phyloP scores from a whole-genome alignment of 108 stramenopile species.

The Fragilariopsis cylindrus region DNA sequence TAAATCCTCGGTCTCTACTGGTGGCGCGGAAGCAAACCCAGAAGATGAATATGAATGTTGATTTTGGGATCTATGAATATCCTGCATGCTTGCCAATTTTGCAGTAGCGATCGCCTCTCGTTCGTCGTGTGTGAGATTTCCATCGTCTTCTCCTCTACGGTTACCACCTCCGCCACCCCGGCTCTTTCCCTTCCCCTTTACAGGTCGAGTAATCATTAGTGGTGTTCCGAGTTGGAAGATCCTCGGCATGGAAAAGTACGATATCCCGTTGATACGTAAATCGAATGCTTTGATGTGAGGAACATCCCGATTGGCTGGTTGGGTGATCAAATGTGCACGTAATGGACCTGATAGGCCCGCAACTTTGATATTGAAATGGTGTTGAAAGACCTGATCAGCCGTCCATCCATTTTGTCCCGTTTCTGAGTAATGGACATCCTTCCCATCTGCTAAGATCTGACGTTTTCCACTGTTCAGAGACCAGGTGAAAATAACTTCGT shows the following conservation, averaged over 20 bases:
- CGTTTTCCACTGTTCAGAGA: slow-evolving; percentile 78
- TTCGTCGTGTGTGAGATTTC: slow-evolving; percentile 42
- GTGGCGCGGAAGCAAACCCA: background rate
- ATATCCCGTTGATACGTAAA: slow-evolving; percentile 50
- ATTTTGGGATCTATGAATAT: slow-evolving; percentile 17
- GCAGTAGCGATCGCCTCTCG: slow-evolving; percentile 48
- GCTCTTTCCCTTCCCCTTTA: slow-evolving; percentile 9
- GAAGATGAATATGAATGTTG: background rate
- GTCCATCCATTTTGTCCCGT: slow-evolving; percentile 64
- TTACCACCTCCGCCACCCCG: background rate
- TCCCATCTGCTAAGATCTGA: slow-evolving; percentile 62
- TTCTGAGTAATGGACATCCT: slow-evolving; percentile 70
- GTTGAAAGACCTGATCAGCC: slow-evolving; percentile 53
- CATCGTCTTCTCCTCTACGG: slow-evolving; percentile 32
- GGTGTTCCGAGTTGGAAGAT: slow-evolving; percentile 61
- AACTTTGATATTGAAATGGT: slow-evolving; percentile 41
- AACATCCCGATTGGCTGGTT: slow-evolving; percentile 40
- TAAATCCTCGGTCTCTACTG: slow-evolving; percentile 23
- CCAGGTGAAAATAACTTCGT: slow-evolving; percentile 83
- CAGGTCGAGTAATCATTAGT: slow-evolving; percentile 38
- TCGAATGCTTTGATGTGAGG: slow-evolving; percentile 52
- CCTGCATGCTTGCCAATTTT: slow-evolving; percentile 50
- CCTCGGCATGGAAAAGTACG: slow-evolving; percentile 49
- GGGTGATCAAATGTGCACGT: slow-evolving; percentile 49
- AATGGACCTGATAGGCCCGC: slow-evolving; percentile 27